phyloP scores from a whole-genome alignment of 768 basidiomycete genomes.

The Tylopilus sp. region DNA sequence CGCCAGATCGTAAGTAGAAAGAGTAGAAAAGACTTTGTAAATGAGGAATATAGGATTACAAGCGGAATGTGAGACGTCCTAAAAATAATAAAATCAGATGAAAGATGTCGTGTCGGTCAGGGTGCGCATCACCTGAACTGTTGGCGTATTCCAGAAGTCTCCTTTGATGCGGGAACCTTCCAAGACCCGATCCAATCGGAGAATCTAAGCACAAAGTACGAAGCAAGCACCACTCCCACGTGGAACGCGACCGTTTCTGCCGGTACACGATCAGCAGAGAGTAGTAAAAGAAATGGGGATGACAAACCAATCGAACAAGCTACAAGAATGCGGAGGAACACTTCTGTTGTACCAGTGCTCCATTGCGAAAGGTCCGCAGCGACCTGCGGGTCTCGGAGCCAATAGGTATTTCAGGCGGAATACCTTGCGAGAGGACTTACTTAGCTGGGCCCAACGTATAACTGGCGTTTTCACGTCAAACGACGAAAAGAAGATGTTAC shows the following conservation, averaged over 20 bases:
- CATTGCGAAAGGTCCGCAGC: slow-evolving; percentile 43
- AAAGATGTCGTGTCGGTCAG: no score
- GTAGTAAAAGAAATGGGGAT: not conserved
- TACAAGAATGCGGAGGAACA: slow-evolving; percentile 57
- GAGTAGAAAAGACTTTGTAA: slow-evolving; percentile 82
- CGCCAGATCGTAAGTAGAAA: slow-evolving; percentile 80
- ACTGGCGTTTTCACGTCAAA: slow-evolving; percentile 39
- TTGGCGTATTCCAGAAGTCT: slow-evolving; percentile 49
- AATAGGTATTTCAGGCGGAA: not conserved
- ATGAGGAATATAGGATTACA: slow-evolving; percentile 77
- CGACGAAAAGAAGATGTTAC: not conserved
- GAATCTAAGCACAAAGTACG: slow-evolving; percentile 46
- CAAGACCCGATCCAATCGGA: slow-evolving; percentile 36
- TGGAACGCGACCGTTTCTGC: slow-evolving; percentile 79
- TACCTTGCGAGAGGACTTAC: slow-evolving; percentile 34
- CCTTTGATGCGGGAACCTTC: slow-evolving; percentile 16
- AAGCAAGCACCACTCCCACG: slow-evolving; percentile 56
- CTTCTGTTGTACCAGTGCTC: slow-evolving; percentile 46
- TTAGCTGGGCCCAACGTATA: slow-evolving; percentile 74
- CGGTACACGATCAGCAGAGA: not conserved
- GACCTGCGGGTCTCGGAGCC: slow-evolving; percentile 38
- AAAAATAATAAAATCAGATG: not conserved
- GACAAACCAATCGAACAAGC: slow-evolving; percentile 61
- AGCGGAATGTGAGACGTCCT: slow-evolving; percentile 75
- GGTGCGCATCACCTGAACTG: slow-evolving; percentile 52